These are phyloP conservation scores for Tolypocladium nubicola DNA, from an alignment of 2,329 filamentous ascomycete genomes.

Conservation along the genomic window DNA sequence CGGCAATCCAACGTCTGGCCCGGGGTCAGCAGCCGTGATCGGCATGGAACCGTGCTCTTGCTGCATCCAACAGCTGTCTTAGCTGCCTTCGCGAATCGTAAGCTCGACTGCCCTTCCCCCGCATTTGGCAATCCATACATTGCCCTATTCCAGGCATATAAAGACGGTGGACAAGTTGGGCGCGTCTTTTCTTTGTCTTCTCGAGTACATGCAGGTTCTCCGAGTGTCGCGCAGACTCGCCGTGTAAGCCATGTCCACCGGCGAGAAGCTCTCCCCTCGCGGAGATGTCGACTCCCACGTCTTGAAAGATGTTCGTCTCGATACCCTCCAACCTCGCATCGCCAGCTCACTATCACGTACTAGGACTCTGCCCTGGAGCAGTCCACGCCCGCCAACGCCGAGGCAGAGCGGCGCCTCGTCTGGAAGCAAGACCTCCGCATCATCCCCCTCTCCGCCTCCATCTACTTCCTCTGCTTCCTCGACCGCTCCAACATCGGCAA, in stretches of 20 bases:
- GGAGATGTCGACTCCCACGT: neutral
- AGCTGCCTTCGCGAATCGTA: neutral
- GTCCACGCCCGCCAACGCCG: neutral
- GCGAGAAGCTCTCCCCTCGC: neutral
- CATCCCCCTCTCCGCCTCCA: constrained; percentile 49
- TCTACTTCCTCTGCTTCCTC: constrained; percentile 59
- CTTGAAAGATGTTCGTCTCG: neutral
- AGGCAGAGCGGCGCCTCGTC: constrained; percentile 27
- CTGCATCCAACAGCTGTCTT: neutral
- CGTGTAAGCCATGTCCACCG: neutral
- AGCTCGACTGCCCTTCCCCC: neutral
- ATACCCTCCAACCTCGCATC: neutral
- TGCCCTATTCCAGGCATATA: neutral
- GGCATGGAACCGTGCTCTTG: neutral
- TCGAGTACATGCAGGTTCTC: neutral
- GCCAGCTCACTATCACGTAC: neutral
- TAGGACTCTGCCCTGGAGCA: neutral
- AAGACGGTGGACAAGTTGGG: neutral
- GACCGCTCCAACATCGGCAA: constrained; percentile 62
- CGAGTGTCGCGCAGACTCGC: too few species aligned
- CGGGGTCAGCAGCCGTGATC: neutral
- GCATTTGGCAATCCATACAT: neutral
- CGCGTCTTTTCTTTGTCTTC: neutral
- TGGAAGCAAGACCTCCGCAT: constrained; percentile 54
- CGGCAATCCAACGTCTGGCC: neutral